phyloP scores from a whole-genome alignment of 2,329 filamentous ascomycete species.

The Talaromyces pinophilus region DNA sequence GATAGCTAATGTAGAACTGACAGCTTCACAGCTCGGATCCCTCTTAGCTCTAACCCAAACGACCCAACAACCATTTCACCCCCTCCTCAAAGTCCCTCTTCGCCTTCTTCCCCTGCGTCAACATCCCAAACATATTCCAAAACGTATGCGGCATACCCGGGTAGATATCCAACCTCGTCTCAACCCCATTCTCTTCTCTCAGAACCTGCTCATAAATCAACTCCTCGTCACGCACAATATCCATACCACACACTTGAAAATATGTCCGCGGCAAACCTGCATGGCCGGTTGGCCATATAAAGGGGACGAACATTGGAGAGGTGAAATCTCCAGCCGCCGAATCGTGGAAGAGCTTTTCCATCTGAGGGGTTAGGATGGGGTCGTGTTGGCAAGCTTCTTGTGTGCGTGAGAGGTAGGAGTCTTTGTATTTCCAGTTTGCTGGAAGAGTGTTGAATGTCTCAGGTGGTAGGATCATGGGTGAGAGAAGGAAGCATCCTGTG shows the following conservation, averaged over 20 bases:
- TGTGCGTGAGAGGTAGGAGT: slow-evolving; percentile 31
- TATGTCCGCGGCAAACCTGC: slow-evolving; percentile 31
- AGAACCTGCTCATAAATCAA: slow-evolving; percentile 31
- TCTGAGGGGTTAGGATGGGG: slow-evolving; percentile 32
- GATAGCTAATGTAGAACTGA: neutral
- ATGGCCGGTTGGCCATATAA: slow-evolving; percentile 28
- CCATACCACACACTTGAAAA: slow-evolving; percentile 33
- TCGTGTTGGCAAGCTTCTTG: slow-evolving; percentile 31
- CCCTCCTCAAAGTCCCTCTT: slow-evolving; percentile 12
- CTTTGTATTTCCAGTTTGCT: slow-evolving; percentile 21
- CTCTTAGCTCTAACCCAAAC: neutral
- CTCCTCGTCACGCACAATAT: slow-evolving; percentile 32
- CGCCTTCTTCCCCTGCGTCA: slow-evolving; percentile 19
- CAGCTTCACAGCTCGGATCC: neutral
- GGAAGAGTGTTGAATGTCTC: slow-evolving; percentile 33
- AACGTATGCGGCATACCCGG: slow-evolving; percentile 37
- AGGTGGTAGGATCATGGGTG: slow-evolving; percentile 35
- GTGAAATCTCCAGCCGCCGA: slow-evolving; percentile 11
- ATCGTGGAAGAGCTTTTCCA: slow-evolving; percentile 24
- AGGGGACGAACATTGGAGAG: neutral
- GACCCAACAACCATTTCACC: slow-evolving; percentile 16
- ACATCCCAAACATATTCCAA: slow-evolving; percentile 27
- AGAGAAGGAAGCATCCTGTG: slow-evolving; percentile 47
- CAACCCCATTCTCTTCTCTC: slow-evolving; percentile 29
- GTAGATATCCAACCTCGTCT: slow-evolving; percentile 35